Conservation (phyloP, 2,329 filamentous ascomycete species). For the Botryotinia convoluta region DNA sequence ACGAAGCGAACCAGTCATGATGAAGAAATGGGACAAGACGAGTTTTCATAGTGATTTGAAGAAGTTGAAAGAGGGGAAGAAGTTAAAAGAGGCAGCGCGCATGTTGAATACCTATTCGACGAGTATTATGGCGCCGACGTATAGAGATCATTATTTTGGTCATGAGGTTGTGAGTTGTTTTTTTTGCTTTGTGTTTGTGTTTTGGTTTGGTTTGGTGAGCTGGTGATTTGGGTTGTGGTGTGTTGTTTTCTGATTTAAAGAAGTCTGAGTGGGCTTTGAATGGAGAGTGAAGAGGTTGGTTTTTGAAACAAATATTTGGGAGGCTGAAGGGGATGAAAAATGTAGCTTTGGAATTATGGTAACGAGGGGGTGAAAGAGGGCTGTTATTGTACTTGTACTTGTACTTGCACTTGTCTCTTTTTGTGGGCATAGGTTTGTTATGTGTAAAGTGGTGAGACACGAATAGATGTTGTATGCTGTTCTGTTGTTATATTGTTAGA, state of each 20-base stretch:
- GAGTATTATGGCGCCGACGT: slow-evolving; percentile 5
- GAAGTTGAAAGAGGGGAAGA: not conserved
- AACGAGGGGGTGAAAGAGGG: not conserved
- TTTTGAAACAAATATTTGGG: not conserved
- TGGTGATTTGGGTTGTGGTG: too few species aligned
- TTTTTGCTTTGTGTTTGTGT: not conserved
- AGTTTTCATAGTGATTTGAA: not conserved
- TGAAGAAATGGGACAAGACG: not conserved
- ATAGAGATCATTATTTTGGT: slow-evolving; percentile 13
- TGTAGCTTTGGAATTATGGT: too few species aligned
- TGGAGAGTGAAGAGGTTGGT: too few species aligned
- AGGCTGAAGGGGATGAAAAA: not conserved
- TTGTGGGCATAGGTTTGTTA: not conserved
- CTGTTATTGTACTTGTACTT: not conserved
- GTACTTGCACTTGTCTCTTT: not conserved
- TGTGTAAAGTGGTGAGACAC: not conserved
- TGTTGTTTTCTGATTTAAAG: not conserved
- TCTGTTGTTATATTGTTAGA: not conserved
- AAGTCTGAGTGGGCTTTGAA: not conserved
- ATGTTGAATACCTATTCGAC: not conserved
- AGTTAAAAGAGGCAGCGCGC: not conserved
- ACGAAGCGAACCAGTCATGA: not conserved
- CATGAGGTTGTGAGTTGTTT: slow-evolving; percentile 4
- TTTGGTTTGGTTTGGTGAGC: too few species aligned
- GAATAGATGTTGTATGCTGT: too few species aligned